Evolutionary conservation across 1,284 basidiomycete genomes (phyloP), one percentile per base, ranked within the genome.

Genomic region (Ustilago lituana): DNA sequence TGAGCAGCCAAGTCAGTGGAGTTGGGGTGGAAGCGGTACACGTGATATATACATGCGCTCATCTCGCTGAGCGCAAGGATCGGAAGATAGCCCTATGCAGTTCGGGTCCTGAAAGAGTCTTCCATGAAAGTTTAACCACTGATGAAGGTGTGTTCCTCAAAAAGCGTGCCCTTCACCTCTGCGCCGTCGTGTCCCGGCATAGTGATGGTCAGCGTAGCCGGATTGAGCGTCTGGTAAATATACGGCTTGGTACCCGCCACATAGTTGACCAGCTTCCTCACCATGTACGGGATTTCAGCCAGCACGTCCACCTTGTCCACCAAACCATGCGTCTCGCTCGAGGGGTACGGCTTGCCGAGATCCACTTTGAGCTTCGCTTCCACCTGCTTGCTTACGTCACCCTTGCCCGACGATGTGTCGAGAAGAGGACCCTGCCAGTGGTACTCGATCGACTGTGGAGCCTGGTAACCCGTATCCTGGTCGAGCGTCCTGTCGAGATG

Each of bases 291-390:
- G 74, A 99, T 94, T 85, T 98, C 94, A 4, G 91, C 93, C 15
- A 99, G 87, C 1, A 98, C 89, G 77, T 98, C 94, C 15, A 98
- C 93, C 85, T 98, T 98, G 84, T 98, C 94, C 41, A 98, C 88
- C 79, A 98, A 84, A 0, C 94, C 94, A 40, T 89, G 88, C 14
- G 53, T 73, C 26, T 69, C 59, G 39, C 55, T 45, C 2, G 54
- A 40, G 8, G 73, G 73, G 50, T 55, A 68, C 11, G 74, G 74
- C 45, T 63, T 68, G 41, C 79, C 78, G 29, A 82, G 65, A n/a
- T 74, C 58, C 24, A 74, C 73, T 17, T 45, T 62, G 20, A 78
- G 33, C 32, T 44, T 27, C 7, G 73, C 78, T 15, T 67, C 52
- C 1, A 79, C 78, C 22, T 39, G 43, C 9, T 70, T 27, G 11